Evolutionary conservation across 2,329 filamentous ascomycete genomes (phyloP), one percentile per base, ranked within the genome.

Genomic region (Penicillium carneum): DNA sequence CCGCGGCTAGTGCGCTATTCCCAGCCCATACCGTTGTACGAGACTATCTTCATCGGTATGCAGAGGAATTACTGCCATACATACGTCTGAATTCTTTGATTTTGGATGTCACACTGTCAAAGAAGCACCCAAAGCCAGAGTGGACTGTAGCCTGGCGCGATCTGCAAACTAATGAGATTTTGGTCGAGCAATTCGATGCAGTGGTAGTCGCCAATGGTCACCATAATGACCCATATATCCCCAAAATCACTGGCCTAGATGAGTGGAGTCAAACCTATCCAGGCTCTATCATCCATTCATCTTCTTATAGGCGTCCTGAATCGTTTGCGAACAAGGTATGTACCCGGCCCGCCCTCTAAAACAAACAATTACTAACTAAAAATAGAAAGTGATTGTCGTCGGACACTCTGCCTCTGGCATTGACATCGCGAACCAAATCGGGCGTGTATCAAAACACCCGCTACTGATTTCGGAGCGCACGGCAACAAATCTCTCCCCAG

Each of bases 331-430:
- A 52, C 31, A 59, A 62, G 49, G 60, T 59, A 54, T 39, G 51
- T 51, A 18, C 10, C 11, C 11, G 1, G 3, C 2, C 12, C 29
- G 9, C 20, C 18, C 11, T 34, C n/a, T 9, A 18, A 12, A 11
- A 8, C 1, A 41, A 1, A 6, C 9, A 26, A 11, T 10, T 42
- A 42, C 46, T 48, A 43, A 1, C 45, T 10, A 36, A 3, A 7
- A 48, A 41, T 33, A 63, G 61, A 63, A 63, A 61, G 57, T 63
- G 6, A 63, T 63, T 39, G 57, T 63, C 6, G 57, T 63, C 3
- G 61, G 61, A 11, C 51, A 63, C 33, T 63, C 61, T 6, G 61
- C 61, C 5, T 63, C 61, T 1, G 61, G 61, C 23, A 63, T 63
- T 10, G 61, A 63, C 23, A 63, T 63, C 36, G 61, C 57, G 2